Evolutionary conservation across 1,284 basidiomycete species (phyloP), one percentile per base, ranked within the genome.

Genomic region (Sporisorium scitamineum): DNA sequence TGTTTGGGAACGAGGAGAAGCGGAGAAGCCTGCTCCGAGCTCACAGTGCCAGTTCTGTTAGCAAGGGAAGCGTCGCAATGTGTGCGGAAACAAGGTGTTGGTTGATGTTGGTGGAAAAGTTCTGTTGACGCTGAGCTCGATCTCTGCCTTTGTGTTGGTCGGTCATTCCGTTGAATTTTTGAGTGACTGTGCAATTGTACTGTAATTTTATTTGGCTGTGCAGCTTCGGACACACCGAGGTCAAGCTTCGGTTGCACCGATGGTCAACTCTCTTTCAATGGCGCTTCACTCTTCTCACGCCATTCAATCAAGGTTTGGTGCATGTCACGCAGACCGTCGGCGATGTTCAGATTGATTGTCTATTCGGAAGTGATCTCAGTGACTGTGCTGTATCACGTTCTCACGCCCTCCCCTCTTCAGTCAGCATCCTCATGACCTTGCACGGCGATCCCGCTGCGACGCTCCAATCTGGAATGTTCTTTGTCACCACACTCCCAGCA

Each of bases 391-490:
- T 14, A 45, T 22, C 42, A 13, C 10, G 5, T 5, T 31, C 48
- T 52, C 56, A 74, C 6, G 72, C 79, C 24, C 78, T 47, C 57
- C 80, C 80, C 1, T 73, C 70, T n/a, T 78, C 68, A 11, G 42
- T 53, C 41, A 81, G 59, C 11, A 69, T 82, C 79, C 87, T 87
- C 71, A 88, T 67, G 2, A 88, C 85, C 39, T 80, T 84, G 0
- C 86, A 88, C 3, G 88, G 88, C 56, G 87, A 88, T 0, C 88
- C 88, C 1, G 86, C 87, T 0, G 85, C 88, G 2, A 89, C 86
- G 24, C 61, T 69, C 61, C 87, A 84, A 34, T 82, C 78, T 6
- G 86, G 85, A 2, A 89, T 82, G 72, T 86, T 80, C 76, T 86
- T 87, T 0, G 88, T 88, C 0, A 89, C 88, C 6, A 88, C 87